Evolutionary conservation across 2,329 filamentous ascomycete species (phyloP).

Genomic region (Teratosphaeria epicoccoides): DNA sequence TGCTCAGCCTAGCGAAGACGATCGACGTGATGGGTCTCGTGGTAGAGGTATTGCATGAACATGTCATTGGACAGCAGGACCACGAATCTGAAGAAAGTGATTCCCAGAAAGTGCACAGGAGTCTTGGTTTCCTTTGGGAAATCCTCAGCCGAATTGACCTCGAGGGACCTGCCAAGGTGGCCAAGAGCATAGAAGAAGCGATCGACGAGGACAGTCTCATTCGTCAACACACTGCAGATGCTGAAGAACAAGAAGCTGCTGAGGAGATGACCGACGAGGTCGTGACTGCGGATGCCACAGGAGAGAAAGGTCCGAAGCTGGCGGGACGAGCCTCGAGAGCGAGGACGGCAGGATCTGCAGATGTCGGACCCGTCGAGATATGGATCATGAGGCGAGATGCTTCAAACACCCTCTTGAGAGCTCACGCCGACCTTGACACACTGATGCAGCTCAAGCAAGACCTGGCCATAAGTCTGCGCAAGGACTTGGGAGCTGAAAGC

Average conservation of each 20-base stretch:
- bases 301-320: constrained; percentile 35
- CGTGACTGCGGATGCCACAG: constrained; percentile 53
- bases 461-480: constrained; percentile 52
- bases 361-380: constrained; percentile 34
- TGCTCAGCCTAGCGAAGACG: constrained; percentile 72
- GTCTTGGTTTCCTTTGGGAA: constrained; percentile 21
- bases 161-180: constrained; percentile 55
- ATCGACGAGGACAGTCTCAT: constrained; percentile 91
- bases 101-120: not conserved
- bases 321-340: constrained; percentile 13
- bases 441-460: constrained; percentile 50
- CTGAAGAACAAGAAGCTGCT: constrained; percentile 59
- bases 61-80: constrained; percentile 20
- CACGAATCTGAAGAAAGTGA: constrained; percentile 10
- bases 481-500: constrained; percentile 44
- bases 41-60: constrained; percentile 33
- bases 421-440: constrained; percentile 57
- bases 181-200: constrained; percentile 58
- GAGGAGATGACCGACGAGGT: constrained; percentile 64
- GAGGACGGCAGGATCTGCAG: constrained; percentile 6
- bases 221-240: constrained; percentile 66
- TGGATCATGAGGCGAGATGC: constrained; percentile 58
- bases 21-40: constrained; percentile 65
- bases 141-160: constrained; percentile 51
- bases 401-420: constrained; percentile 50